Evolutionary conservation across 352 stramenopile species (phyloP), one percentile per base, ranked within the genome.

Genomic region (Phytophthora litchii): DNA sequence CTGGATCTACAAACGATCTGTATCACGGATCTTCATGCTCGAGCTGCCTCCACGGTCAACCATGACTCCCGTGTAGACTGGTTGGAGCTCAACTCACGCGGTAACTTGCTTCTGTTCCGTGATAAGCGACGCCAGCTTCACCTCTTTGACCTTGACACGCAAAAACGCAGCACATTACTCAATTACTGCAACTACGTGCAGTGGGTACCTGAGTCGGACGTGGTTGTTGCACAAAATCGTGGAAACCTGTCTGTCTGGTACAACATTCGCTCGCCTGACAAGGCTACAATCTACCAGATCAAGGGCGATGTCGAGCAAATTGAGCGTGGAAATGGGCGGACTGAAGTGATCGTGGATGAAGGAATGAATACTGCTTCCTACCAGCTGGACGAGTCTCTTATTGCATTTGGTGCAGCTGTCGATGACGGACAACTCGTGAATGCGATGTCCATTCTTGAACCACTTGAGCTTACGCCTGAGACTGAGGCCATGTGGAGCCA

Each of bases 131-230:
- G 89, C 0, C 86, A 96, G 45, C 71, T 98, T 31, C 91, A 98
- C 47, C 62, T 98, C 8, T 98, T 96, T 67, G 93, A 98, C 58
- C 66, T 98, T 19, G 80, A 93, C 19, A 70, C 79, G 9, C 91
- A 98, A 54, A 83, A 76, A 35, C 82, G 88, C 17, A 92, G 73
- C 20, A 97, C 90, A 12, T 66, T 98, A 34, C 79, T 98, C 16
- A 97, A 94, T 56, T 97, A 97, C 72, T 98, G 92, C 76, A 97
- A 92, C 59, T 98, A 98, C 65, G 94, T 98, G 36, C 93, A 98
- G 70, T 98, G 95, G 95, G 94, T 98, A 8, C 95, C 94, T n/a
- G 86, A 96, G 27, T 97, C 83, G 49, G 93, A 98, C 58, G 95
- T 98, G 7, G 91, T 98, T 2, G 95, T 98, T 7, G 93, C 95